Evolutionary conservation across 108 stramenopile species (phyloP), one percentile per base, ranked within the genome.

Genomic region (Asterionellopsis glacialis): DNA sequence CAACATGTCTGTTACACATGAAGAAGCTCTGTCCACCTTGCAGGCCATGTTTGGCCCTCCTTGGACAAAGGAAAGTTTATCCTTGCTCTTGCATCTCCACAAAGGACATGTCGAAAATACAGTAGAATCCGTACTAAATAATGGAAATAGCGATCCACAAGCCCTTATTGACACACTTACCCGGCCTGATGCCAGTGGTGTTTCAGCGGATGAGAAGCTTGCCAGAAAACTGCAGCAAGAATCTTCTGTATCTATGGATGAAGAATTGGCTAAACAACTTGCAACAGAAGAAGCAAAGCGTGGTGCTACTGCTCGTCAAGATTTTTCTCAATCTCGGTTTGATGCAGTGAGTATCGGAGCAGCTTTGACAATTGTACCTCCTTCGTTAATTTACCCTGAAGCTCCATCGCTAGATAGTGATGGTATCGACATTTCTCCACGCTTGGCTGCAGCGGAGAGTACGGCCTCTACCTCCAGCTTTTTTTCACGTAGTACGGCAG

Each of bases 71-170:
- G 67, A 81, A 51, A 49, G 70, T 23, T 57, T 91, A 47, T 86
- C 87, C 47, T 66, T 82, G 14, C 77, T 85, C 14, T 72, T 91
- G 21, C 79, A 86, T 4, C 82, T 84, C 53, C 73, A 83, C 59
- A 67, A 85, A 38, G 86, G 86, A 11, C 90, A 87, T 69, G 87
- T 91, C 80, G 90, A 91, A 60, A 79, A 87, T 55, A 87, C 90
- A 0, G 82, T 86, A 38, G 82, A 85, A 27, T 50, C 70, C 1
- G 61, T 91, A 27, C 60, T 91, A 23, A 45, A 63, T 11, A 84
- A 91, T 59, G 80, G 81, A 3, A 74, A 71, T 19, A 51, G 68
- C 11, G 61, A 75, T 55, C 89, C 89, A 0, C 58, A 76, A 43
- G 49, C 73, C n/a, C 59, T 91, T 38, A 53, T 87, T 1, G 55